phyloP scores from a whole-genome alignment of 495 filamentous ascomycete species.

The Penicillium lagena region DNA sequence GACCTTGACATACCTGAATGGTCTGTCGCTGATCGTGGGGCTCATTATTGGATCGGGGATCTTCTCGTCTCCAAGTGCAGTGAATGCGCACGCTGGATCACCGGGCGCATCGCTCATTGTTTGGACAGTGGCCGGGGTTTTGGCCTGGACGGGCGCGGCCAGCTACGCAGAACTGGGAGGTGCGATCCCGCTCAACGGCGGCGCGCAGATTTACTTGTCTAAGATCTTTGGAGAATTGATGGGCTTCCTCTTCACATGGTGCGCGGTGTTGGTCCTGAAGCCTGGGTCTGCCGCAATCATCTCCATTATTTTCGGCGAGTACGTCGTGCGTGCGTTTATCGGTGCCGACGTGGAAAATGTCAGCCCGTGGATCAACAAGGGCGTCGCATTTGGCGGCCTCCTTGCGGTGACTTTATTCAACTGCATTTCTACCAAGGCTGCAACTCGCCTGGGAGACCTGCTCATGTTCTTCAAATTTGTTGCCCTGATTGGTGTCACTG shows the following conservation, averaged over 20 bases:
- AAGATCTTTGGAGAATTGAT: constrained; percentile 93
- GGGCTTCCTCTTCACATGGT: constrained; percentile 95
- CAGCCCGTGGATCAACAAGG: constrained; percentile 86
- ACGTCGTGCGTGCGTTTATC: constrained; percentile 78
- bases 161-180: constrained; percentile 95
- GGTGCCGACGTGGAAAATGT: constrained; percentile 70
- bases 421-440: constrained; percentile 82
- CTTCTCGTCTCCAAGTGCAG: constrained; percentile 90
- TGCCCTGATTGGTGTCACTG: constrained; percentile 77
- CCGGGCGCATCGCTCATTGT: constrained; percentile 85
- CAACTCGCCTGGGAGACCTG: constrained; percentile 75
- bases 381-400: constrained; percentile 72
- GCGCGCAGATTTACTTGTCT: constrained; percentile 83
- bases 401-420: constrained; percentile 75
- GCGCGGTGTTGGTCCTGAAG: constrained; percentile 87
- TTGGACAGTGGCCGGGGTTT: constrained; percentile 81
- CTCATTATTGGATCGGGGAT: constrained; percentile 97
- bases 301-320: constrained; percentile 96
- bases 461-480: constrained; percentile 98
- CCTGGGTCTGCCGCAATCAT: constrained; percentile 92
- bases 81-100: constrained; percentile 87
- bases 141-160: constrained; percentile 95
- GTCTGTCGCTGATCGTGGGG: constrained; percentile 82
- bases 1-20: constrained; percentile 89
- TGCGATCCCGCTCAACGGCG: constrained; percentile 92